Percentiles rank a stretch among this genome's conserved stretches.
These are phyloP conservation scores for Ogataea ganodermae DNA, from an alignment of 805 yeast species.

Conservation along the genomic window DNA sequence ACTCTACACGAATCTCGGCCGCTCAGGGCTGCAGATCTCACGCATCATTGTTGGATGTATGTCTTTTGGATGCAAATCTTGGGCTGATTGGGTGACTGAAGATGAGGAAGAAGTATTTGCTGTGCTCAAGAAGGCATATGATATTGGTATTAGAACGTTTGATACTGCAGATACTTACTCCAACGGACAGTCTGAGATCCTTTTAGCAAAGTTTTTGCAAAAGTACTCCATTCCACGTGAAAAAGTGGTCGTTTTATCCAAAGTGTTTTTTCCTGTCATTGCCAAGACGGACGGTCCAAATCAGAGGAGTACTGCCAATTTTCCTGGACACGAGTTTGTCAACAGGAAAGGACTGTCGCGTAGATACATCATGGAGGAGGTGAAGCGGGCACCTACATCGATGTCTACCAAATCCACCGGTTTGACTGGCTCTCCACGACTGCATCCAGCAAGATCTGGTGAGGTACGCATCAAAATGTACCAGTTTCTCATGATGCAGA, in stretches of 20 bases:
- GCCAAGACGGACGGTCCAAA: slow-evolving; percentile 8
- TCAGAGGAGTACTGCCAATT: slow-evolving; percentile 21
- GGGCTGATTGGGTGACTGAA: slow-evolving; percentile 48
- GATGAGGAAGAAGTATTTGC: slow-evolving; percentile 48
- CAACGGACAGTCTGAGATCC: slow-evolving; percentile 48
- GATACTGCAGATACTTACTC: slow-evolving; percentile 55
- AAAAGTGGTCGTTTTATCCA: slow-evolving; percentile 56
- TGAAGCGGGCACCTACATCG: slow-evolving; percentile 51
- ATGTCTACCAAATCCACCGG: slow-evolving; percentile 59
- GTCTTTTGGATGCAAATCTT: slow-evolving; percentile 47
- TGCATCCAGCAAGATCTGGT: slow-evolving; percentile 48
- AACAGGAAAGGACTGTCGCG: slow-evolving; percentile 45
- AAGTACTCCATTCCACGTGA: slow-evolving; percentile 54
- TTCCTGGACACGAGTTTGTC: slow-evolving; percentile 25
- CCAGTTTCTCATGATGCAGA: slow-evolving; percentile 57
- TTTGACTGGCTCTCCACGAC: slow-evolving; percentile 56
- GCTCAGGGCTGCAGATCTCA: slow-evolving; percentile 48
- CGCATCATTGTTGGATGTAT: slow-evolving; percentile 56
- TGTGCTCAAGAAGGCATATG: slow-evolving; percentile 49
- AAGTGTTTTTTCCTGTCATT: slow-evolving; percentile 40
- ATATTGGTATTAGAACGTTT: slow-evolving; percentile 47
- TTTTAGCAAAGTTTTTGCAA: slow-evolving; percentile 56
- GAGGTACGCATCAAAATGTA: slow-evolving; percentile 59
- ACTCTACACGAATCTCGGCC: slow-evolving; percentile 11
- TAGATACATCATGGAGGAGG: slow-evolving; percentile 49